Evolutionary conservation across 192 early-diverging fungal species (phyloP).

Genomic region (Phycomyces blakesleeanus): DNA sequence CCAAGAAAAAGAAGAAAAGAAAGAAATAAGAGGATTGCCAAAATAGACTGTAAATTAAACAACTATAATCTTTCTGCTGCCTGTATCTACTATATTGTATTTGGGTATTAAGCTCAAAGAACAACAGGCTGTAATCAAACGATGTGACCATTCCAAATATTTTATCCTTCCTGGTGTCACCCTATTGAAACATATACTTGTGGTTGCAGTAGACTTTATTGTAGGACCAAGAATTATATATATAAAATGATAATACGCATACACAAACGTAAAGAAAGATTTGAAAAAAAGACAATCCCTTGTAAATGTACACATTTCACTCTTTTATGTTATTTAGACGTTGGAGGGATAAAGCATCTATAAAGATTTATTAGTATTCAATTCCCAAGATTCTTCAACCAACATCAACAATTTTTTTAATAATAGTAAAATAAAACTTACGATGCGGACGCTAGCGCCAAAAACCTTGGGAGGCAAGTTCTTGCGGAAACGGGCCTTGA

Average conservation of each 20-base stretch:
- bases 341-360: conserved; percentile 96
- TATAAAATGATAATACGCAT: neutral
- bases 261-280: neutral
- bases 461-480: conserved; percentile 95
- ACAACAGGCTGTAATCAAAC: too few relatives aligned
- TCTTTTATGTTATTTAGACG: conserved; percentile 28
- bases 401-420: too few relatives aligned
- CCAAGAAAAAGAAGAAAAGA: neutral
- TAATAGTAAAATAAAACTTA: conserved; percentile 45
- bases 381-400: neutral
- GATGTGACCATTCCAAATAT: too few relatives aligned
- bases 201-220: too few relatives aligned
- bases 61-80: too few relatives aligned
- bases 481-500: conserved; percentile 94
- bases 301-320: neutral
- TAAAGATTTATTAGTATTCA: conserved; percentile 13
- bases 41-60: neutral
- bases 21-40: neutral
- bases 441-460: conserved; percentile 88
- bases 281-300: too few relatives aligned
- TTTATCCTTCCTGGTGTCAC: too few relatives aligned
- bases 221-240: too few relatives aligned
- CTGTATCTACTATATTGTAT: too few relatives aligned
- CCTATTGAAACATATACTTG: too few relatives aligned
- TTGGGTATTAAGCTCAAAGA: too few relatives aligned